phyloP scores from a whole-genome alignment of 495 filamentous ascomycete genomes.

The Paragyromitra xinjiangensis region DNA sequence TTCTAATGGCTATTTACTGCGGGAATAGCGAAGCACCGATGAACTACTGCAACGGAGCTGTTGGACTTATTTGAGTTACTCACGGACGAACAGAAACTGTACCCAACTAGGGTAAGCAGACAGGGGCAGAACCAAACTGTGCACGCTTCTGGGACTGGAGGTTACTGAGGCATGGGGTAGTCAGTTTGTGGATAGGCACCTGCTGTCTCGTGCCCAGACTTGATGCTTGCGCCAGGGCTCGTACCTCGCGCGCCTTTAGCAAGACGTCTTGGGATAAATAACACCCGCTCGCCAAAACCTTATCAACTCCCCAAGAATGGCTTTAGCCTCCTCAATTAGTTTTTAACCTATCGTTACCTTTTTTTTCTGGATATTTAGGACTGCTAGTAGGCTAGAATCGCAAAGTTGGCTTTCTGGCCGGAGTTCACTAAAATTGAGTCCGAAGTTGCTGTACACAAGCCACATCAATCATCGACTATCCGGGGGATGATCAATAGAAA shows the following conservation, averaged over 20 bases:
- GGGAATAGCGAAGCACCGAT: too few relatives aligned
- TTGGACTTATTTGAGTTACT: too few relatives aligned
- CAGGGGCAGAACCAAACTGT: too few relatives aligned
- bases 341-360: not conserved
- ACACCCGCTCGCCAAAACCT: not conserved
- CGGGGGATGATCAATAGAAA: not conserved
- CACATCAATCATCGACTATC: not conserved
- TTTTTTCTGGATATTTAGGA: not conserved
- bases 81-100: too few relatives aligned
- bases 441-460: not conserved
- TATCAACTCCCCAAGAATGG: not conserved
- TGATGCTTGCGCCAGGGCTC: not conserved
- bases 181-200: too few relatives aligned
- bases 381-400: not conserved
- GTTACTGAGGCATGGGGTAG: too few relatives aligned
- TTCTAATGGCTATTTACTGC: too few relatives aligned
- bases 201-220: not conserved
- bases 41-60: too few relatives aligned
- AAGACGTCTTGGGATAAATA: not conserved
- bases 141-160: too few relatives aligned
- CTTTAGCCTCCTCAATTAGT: not conserved
- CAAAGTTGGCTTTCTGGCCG: not conserved
- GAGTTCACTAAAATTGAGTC: not conserved
- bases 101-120: too few relatives aligned
- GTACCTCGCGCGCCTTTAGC: not conserved